Evolutionary conservation across 2,329 filamentous ascomycete genomes (phyloP).

Genomic region (Bimuria novae-zelandiae): DNA sequence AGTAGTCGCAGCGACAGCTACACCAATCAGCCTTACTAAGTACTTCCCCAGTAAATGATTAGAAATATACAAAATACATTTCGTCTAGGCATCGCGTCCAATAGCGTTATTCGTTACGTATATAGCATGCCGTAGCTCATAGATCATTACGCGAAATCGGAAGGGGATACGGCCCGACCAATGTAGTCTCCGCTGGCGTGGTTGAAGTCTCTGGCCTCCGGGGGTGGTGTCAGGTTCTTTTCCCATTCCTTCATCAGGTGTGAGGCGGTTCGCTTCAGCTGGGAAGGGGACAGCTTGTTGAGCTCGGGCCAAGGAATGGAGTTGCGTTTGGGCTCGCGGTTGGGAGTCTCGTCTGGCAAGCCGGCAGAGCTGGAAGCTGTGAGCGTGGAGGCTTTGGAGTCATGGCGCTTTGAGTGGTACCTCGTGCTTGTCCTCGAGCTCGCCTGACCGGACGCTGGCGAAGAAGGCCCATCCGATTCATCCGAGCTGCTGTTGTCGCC

Average conservation of each 20-base stretch:
- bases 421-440: conserved; percentile 61
- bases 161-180: conserved; percentile 34
- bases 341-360: conserved; percentile 25
- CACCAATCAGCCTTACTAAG: conserved; percentile 28
- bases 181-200: conserved; percentile 44
- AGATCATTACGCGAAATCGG: conserved; percentile 27
- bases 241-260: conserved; percentile 93
- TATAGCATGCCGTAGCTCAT: conserved; percentile 21
- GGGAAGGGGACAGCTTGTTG: conserved; percentile 72
- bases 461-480: conserved; percentile 54
- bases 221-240: conserved; percentile 66
- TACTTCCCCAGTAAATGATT: conserved; percentile 14
- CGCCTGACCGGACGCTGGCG: conserved; percentile 47
- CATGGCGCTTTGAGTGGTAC: conserved; percentile 49
- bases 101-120: conserved; percentile 38
- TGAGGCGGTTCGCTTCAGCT: conserved; percentile 80
- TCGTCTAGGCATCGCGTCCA: conserved; percentile 31
- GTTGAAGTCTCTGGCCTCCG: conserved; percentile 37
- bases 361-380: conserved; percentile 37
- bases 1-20: conserved; percentile 6
- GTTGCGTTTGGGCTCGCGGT: conserved; percentile 41
- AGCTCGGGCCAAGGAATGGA: conserved; percentile 69
- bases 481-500: conserved; percentile 49
- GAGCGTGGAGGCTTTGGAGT: conserved; percentile 44
- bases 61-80: conserved; percentile 36